A percentile compares a stretch with the other conserved stretches of the same genome.
Evolutionary conservation across 345 rosid species (phyloP).

Genomic region (Xanthoceras sorbifolium): DNA sequence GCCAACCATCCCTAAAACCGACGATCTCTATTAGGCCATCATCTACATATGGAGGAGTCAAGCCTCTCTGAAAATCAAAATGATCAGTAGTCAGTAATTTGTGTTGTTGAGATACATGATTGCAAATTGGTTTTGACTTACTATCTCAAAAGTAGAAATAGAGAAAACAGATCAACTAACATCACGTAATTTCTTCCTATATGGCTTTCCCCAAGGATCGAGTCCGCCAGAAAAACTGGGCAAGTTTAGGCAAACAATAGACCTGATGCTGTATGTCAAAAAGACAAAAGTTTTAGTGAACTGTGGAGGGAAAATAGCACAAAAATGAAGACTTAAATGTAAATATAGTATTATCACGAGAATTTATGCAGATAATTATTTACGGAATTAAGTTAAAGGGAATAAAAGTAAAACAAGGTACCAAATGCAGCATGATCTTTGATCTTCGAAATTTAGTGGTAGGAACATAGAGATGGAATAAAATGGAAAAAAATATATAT

Average conservation of each 20-base stretch:
- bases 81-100: not conserved
- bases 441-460: not conserved
- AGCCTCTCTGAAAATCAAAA: conserved; percentile 39
- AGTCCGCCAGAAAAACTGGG: conserved; percentile 85
- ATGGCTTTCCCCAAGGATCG: conserved; percentile 72
- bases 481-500: not conserved
- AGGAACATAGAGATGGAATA: not conserved
- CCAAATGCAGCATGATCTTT: not conserved
- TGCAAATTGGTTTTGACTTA: not conserved
- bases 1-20: conserved; percentile 64
- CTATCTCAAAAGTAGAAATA: not conserved
- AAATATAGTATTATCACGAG: not conserved
- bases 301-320: not conserved
- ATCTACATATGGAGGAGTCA: conserved; percentile 61
- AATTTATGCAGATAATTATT: not conserved
- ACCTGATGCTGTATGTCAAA: conserved; percentile 54
- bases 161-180: conserved; percentile 34
- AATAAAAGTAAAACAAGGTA: not conserved
- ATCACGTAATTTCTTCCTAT: conserved; percentile 40
- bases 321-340: conserved; percentile 12
- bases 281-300: conserved; percentile 12
- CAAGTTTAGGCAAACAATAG: conserved; percentile 73
- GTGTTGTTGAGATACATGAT: not conserved
- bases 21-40: conserved; percentile 61
- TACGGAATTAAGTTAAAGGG: not conserved